phyloP scores from a whole-genome alignment of 2,329 filamentous ascomycete species.

The Neonectria punicea region DNA sequence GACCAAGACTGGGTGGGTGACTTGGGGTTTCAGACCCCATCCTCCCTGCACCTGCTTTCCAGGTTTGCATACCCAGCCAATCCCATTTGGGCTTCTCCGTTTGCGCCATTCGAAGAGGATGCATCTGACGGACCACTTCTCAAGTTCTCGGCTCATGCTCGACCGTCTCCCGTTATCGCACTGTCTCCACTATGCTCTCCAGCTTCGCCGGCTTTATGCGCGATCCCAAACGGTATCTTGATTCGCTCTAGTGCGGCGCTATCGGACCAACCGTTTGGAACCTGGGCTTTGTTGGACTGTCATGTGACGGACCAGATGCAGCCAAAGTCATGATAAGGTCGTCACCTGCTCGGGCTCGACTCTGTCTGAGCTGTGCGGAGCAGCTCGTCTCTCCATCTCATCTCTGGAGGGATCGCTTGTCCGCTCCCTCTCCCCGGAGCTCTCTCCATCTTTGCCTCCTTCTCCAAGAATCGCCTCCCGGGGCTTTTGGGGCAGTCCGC shows the following conservation, averaged over 20 bases:
- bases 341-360: not conserved
- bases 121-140: constrained; percentile 21
- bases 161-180: constrained; percentile 27
- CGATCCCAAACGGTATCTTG: constrained; percentile 26
- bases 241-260: constrained; percentile 27
- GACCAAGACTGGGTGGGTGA: constrained; percentile 8
- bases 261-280: constrained; percentile 9
- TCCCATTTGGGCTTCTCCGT: constrained; percentile 16
- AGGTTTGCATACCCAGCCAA: not conserved
- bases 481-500: constrained; percentile 15
- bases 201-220: constrained; percentile 19
- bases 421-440: not conserved
- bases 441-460: not conserved
- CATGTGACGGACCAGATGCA: constrained; percentile 23
- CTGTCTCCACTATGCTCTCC: constrained; percentile 12
- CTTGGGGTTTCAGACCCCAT: constrained; percentile 32
- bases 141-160: constrained; percentile 21
- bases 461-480: not conserved
- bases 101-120: constrained; percentile 18
- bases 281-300: constrained; percentile 3
- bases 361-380: not conserved
- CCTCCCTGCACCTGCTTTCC: not conserved
- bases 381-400: not conserved
- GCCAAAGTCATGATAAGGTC: constrained; percentile 16
- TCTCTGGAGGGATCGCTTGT: constrained; percentile 7